Evolutionary conservation across 176 grass and related monocot genomes (phyloP).

Genomic region (Triticum timopheevii): DNA sequence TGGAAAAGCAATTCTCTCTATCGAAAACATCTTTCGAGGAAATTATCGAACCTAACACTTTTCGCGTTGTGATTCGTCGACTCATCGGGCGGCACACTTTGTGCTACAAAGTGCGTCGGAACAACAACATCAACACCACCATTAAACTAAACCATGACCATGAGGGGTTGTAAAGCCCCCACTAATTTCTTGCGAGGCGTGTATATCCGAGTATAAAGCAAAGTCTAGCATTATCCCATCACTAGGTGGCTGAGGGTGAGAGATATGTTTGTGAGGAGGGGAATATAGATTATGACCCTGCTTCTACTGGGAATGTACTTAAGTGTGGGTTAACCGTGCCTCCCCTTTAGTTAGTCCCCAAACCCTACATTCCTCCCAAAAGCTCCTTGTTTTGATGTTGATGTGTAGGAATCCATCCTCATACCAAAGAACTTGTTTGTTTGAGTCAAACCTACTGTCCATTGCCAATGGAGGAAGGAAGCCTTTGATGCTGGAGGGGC

Average conservation of each 20-base stretch:
- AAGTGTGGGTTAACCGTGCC: slow-evolving; percentile 23
- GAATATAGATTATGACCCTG: slow-evolving; percentile 27
- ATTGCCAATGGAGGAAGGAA: slow-evolving; percentile 76
- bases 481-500: slow-evolving; percentile 62
- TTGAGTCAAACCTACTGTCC: slow-evolving; percentile 67
- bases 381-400: slow-evolving; percentile 46
- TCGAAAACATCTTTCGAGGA: background rate
- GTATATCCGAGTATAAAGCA: slow-evolving; percentile 19
- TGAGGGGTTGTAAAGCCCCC: slow-evolving; percentile 33
- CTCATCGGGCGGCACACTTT: slow-evolving; percentile 39
- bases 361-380: slow-evolving; percentile 34
- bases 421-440: slow-evolving; percentile 36
- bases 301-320: slow-evolving; percentile 31
- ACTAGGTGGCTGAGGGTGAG: slow-evolving; percentile 14
- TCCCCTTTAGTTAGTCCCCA: slow-evolving; percentile 35
- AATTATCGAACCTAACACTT: slow-evolving; percentile 52
- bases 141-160: slow-evolving; percentile 34
- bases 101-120: slow-evolving; percentile 41
- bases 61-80: slow-evolving; percentile 52
- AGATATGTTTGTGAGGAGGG: slow-evolving; percentile 15
- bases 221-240: slow-evolving; percentile 37
- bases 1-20: slow-evolving; percentile 13
- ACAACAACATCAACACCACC: slow-evolving; percentile 25
- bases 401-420: slow-evolving; percentile 49
- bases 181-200: slow-evolving; percentile 5